Conservation (phyloP, 148 eudicot species). For the Vaccinium darrowii region DNA sequence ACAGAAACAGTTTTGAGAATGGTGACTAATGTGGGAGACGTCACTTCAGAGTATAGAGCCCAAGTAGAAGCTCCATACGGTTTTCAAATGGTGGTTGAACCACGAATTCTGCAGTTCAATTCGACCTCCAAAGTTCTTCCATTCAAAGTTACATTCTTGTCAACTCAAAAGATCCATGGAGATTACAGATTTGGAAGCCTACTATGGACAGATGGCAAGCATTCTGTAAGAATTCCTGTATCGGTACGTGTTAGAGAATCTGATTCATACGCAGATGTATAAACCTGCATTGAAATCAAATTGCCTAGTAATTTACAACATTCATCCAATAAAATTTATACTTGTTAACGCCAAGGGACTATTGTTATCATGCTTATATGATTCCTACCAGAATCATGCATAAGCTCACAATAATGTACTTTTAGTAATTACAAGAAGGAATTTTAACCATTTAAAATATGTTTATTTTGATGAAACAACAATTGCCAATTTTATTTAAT, state of each 20-base stretch:
- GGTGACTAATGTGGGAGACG: constrained; percentile 12
- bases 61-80: not conserved
- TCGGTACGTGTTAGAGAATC: not conserved
- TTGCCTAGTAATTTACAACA: not conserved
- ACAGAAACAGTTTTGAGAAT: constrained; percentile 3
- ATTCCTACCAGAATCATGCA: not conserved
- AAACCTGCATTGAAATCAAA: not conserved
- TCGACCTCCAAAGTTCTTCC: constrained; percentile 10
- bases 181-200: constrained; percentile 15
- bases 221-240: constrained; percentile 8
- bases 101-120: constrained; percentile 6
- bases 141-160: constrained; percentile 5
- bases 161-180: constrained; percentile 1
- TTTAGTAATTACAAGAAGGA: not conserved
- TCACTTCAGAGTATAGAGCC: constrained; percentile 9
- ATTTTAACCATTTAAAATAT: not conserved
- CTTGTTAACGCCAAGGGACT: not conserved
- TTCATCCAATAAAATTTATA: not conserved
- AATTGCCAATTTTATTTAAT: not conserved
- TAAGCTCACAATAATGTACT: not conserved
- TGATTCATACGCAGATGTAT: constrained; percentile 13
- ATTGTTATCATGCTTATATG: not conserved
- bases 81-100: constrained; percentile 13
- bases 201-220: constrained; percentile 14
- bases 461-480: not conserved